phyloP scores from a whole-genome alignment of 495 filamentous ascomycete genomes.

The Xylaria scruposa region DNA sequence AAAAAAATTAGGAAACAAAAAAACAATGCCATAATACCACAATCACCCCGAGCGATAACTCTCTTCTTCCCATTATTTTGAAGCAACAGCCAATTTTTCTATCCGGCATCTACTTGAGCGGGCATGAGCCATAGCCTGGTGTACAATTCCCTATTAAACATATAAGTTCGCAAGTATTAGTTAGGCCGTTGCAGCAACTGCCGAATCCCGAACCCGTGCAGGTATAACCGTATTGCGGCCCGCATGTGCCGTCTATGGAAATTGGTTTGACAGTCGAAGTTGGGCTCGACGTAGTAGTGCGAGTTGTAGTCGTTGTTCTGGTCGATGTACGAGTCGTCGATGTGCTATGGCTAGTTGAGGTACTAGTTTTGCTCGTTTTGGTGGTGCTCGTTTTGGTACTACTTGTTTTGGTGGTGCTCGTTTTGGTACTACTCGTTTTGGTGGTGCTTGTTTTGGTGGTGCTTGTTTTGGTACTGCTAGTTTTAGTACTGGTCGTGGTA shows the following conservation, averaged over 20 bases:
- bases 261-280: conserved; percentile 29
- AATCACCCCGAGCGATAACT: not conserved
- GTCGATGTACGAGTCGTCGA: conserved; percentile 30
- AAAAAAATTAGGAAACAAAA: too few species aligned
- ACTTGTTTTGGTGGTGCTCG: conserved; percentile 23
- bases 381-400: conserved; percentile 17
- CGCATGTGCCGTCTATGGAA: conserved; percentile 29
- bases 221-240: conserved; percentile 37
- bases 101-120: not conserved
- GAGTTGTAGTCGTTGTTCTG: conserved; percentile 24
- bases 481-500: conserved; percentile 20
- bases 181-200: conserved; percentile 45
- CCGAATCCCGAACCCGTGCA: conserved; percentile 46
- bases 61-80: not conserved
- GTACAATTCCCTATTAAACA: conserved; percentile 25
- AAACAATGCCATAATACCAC: not conserved
- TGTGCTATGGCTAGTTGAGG: conserved; percentile 17
- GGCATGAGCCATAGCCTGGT: conserved; percentile 19
- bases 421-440: conserved; percentile 23
- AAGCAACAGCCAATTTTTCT: not conserved
- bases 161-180: conserved; percentile 32
- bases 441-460: conserved; percentile 1
- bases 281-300: conserved; percentile 23
- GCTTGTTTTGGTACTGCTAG: conserved; percentile 23
- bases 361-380: conserved; percentile 24